These are phyloP conservation scores for Phytophthora syringae DNA, from an alignment of 352 stramenopile species.

Conservation along the genomic window DNA sequence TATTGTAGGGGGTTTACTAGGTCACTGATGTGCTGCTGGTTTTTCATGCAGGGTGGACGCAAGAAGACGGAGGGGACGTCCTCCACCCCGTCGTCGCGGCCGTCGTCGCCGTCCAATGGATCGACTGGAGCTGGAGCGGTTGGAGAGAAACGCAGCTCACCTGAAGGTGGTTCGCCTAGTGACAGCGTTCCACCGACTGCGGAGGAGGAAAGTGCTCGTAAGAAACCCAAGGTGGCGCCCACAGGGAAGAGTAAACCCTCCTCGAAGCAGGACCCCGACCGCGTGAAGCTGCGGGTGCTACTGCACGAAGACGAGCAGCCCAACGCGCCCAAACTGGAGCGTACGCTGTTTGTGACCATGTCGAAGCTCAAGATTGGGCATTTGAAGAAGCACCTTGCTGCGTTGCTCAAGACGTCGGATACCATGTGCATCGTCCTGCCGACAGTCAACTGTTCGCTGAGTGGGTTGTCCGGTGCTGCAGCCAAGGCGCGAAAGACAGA, in stretches of 20 bases:
- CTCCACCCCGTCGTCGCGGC: constrained; percentile 27
- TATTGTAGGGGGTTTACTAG: background rate
- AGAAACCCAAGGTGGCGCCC: constrained; percentile 31
- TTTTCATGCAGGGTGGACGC: constrained; percentile 14
- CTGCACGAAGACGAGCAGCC: constrained; percentile 60
- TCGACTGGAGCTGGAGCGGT: no score
- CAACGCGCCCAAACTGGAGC: constrained; percentile 43
- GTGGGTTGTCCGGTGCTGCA: constrained; percentile 40
- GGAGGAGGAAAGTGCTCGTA: constrained; percentile 34
- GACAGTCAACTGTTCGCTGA: constrained; percentile 56
- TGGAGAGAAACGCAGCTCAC: constrained; percentile 42
- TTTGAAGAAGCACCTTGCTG: constrained; percentile 72
- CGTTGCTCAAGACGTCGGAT: constrained; percentile 47
- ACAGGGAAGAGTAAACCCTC: background rate
- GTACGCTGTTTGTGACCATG: constrained; percentile 67
- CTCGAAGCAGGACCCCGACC: constrained; percentile 22
- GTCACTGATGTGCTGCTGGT: background rate
- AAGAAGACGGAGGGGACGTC: constrained; percentile 27
- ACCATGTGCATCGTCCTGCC: constrained; percentile 71
- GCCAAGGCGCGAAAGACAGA: constrained; percentile 19
- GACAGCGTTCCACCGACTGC: constrained; percentile 18
- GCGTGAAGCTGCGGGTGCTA: constrained; percentile 68
- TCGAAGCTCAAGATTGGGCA: constrained; percentile 74
- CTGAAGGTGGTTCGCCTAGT: constrained; percentile 6
- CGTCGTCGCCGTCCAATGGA: constrained; percentile 36